phyloP scores from a whole-genome alignment of 495 filamentous ascomycete genomes.

The Podospora pseudocomata region DNA sequence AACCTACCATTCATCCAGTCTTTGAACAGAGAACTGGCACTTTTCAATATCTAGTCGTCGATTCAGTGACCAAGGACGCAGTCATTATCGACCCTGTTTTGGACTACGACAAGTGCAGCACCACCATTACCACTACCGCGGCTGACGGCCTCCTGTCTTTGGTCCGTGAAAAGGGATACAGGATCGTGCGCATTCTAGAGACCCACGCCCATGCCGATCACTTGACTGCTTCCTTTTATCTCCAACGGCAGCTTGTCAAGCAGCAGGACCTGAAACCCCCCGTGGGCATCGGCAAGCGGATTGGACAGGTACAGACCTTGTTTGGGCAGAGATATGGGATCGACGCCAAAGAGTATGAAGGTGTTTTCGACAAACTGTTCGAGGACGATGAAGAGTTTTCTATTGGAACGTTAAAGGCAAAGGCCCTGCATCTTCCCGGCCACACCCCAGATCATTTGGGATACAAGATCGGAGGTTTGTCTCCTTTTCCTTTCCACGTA shows the following conservation, averaged over 20 bases:
- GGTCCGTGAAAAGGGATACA: constrained; percentile 42
- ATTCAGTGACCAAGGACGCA: constrained; percentile 43
- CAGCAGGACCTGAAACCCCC: constrained; percentile 29
- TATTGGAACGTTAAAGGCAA: constrained; percentile 45
- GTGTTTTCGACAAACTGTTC: constrained; percentile 50
- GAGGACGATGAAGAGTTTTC: constrained; percentile 52
- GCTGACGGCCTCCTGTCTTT: constrained; percentile 49
- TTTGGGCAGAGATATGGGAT: constrained; percentile 51
- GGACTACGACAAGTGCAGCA: constrained; percentile 48
- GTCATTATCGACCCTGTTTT: constrained; percentile 60
- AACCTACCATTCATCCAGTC: constrained; percentile 27
- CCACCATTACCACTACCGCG: constrained; percentile 43
- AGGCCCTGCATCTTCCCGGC: constrained; percentile 54
- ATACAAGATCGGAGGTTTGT: constrained; percentile 50
- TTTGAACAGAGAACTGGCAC: constrained; percentile 42
- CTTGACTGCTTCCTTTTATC: constrained; percentile 52
- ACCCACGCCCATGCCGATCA: constrained; percentile 63
- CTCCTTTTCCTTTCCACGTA: not conserved
- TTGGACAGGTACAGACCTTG: constrained; percentile 47
- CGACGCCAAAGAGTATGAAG: constrained; percentile 34
- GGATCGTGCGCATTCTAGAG: constrained; percentile 51
- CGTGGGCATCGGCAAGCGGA: constrained; percentile 55
- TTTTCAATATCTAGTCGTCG: constrained; percentile 59
- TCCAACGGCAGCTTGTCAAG: constrained; percentile 41
- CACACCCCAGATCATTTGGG: constrained; percentile 63